phyloP scores from a whole-genome alignment of 2,329 filamentous ascomycete genomes.

The Diaporthe citrichinensis region DNA sequence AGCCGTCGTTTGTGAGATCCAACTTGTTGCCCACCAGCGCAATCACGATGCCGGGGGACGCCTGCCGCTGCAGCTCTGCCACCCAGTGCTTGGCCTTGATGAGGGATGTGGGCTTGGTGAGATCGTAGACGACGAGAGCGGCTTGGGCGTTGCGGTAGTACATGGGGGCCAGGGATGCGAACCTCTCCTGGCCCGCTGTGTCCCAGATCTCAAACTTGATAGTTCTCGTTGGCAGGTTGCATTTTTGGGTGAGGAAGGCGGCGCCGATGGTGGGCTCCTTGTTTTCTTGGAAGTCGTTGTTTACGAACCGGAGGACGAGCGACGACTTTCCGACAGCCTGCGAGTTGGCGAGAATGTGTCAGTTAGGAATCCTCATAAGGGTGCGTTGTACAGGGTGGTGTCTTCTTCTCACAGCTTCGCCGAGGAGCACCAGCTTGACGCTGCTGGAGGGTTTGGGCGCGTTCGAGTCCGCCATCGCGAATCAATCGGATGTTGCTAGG shows the following conservation, averaged over 20 bases:
- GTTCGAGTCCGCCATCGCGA: constrained; percentile 79
- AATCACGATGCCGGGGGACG: constrained; percentile 96
- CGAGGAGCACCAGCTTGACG: constrained; percentile 98
- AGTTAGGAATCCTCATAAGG: not conserved
- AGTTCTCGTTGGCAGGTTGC: constrained; percentile 91
- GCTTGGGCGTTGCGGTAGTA: constrained; percentile 99
- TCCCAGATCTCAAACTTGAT: constrained; percentile 99
- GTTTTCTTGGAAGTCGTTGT: constrained; percentile 99
- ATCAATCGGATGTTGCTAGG: constrained; percentile 23
- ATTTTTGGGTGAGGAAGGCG: constrained; percentile 98
- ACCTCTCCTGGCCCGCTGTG: constrained; percentile 97
- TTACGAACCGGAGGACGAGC: constrained; percentile 97
- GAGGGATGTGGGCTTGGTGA: constrained; percentile 95
- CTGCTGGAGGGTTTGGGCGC: constrained; percentile 97
- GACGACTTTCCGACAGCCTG: constrained; percentile 76
- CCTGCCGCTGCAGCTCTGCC: constrained; percentile 95
- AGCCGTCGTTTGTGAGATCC: constrained; percentile 80
- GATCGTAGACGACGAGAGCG: constrained; percentile 97
- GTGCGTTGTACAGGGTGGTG: constrained; percentile 75
- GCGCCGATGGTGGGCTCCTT: constrained; percentile 99
- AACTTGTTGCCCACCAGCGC: constrained; percentile 97
- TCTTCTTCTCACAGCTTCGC: constrained; percentile 97
- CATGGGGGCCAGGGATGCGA: constrained; percentile 96
- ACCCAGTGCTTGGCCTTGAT: constrained; percentile 99
- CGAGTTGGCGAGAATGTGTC: constrained; percentile 36